Percentiles rank a stretch among this genome's conserved stretches.
phyloP scores from a whole-genome alignment of 1,284 basidiomycete species.

The Testicularia cyperi region DNA sequence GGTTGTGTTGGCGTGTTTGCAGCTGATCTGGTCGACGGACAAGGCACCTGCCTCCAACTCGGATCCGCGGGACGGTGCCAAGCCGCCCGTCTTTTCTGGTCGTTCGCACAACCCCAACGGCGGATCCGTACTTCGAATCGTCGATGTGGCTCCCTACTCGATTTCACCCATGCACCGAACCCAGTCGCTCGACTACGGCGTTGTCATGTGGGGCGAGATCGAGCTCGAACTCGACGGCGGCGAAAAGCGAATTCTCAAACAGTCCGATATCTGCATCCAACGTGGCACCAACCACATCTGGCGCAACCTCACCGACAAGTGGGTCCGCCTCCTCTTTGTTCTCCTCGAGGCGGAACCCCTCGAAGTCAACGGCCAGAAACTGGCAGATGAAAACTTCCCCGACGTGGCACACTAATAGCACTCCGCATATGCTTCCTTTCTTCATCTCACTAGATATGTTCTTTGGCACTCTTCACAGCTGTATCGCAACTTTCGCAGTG shows the following conservation, averaged over 20 bases:
- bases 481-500: too few relatives aligned
- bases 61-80: slow-evolving; percentile 16
- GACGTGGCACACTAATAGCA: too few relatives aligned
- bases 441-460: too few relatives aligned
- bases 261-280: slow-evolving; percentile 18
- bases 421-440: too few relatives aligned
- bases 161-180: slow-evolving; percentile 19
- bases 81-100: slow-evolving; percentile 13
- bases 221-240: slow-evolving; percentile 23
- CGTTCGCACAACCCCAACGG: slow-evolving; percentile 13
- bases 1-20: too few relatives aligned
- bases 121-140: slow-evolving; percentile 19
- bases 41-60: too few relatives aligned
- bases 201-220: slow-evolving; percentile 24
- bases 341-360: slow-evolving; percentile 10
- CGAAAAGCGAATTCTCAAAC: slow-evolving; percentile 4
- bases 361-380: slow-evolving; percentile 3
- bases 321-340: slow-evolving; percentile 16
- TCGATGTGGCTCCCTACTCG: slow-evolving; percentile 11
- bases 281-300: slow-evolving; percentile 25
- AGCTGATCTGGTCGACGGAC: too few relatives aligned
- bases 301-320: slow-evolving; percentile 17
- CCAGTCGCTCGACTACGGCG: slow-evolving; percentile 30
- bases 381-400: slow-evolving; percentile 6
- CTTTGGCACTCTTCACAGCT: too few relatives aligned